These are phyloP conservation scores for Neurospora terricola DNA, from an alignment of 495 filamentous ascomycete genomes.

Conservation along the genomic window DNA sequence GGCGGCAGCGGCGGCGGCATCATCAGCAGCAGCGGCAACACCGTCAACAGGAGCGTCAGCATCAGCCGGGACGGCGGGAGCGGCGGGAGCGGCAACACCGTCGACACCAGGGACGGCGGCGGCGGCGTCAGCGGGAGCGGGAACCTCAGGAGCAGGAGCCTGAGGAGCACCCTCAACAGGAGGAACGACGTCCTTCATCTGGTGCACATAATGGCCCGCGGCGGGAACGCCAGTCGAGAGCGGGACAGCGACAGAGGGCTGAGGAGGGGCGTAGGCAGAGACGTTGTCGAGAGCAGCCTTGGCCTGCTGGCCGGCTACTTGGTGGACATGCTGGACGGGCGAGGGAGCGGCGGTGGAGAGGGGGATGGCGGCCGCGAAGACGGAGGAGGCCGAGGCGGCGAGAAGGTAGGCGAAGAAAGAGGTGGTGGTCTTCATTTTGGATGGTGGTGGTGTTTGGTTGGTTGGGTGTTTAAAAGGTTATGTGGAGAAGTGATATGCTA, in stretches of 20 bases:
- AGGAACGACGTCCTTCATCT: neutral
- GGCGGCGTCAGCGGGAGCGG: neutral
- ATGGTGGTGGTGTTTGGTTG: neutral
- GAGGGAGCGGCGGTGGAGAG: neutral
- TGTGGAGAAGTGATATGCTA: neutral
- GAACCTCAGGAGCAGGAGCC: neutral
- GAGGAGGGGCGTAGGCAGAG: neutral
- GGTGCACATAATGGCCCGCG: neutral
- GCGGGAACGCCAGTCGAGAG: neutral
- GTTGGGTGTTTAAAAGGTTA: neutral
- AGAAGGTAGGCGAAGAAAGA: neutral
- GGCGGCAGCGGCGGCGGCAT: neutral
- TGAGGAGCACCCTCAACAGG: neutral
- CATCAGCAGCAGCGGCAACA: constrained; percentile 34
- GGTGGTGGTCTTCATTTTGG: neutral
- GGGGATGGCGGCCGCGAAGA: neutral
- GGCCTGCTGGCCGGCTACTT: neutral
- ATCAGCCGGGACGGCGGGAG: neutral
- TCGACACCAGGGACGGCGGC: neutral
- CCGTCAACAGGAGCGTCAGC: neutral
- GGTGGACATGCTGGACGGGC: neutral
- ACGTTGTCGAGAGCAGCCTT: neutral
- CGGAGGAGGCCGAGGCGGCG: neutral
- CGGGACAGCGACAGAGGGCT: neutral
- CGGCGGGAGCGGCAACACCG: neutral